These are phyloP conservation scores for Poa annua DNA, from an alignment of 176 grass and related monocot species.

Conservation along the genomic window DNA sequence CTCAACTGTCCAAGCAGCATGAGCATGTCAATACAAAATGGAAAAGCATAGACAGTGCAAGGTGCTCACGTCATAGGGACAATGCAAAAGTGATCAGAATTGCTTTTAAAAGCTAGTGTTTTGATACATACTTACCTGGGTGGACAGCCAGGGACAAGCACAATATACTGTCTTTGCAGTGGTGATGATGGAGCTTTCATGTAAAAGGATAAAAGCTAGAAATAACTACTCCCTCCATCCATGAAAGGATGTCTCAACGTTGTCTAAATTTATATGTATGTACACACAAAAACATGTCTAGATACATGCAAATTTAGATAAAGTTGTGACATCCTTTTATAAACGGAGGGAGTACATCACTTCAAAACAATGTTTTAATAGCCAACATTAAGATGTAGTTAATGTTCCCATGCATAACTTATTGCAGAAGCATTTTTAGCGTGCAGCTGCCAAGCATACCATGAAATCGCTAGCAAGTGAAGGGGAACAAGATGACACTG, in stretches of 20 bases:
- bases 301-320: too few relatives aligned
- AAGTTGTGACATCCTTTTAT: too few relatives aligned
- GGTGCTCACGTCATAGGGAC: constrained; percentile 38
- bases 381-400: not conserved
- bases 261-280: too few relatives aligned
- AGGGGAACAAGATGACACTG: not conserved
- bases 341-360: too few relatives aligned
- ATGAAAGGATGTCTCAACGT: too few relatives aligned
- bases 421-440: constrained; percentile 13
- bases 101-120: constrained; percentile 41
- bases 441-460: not conserved
- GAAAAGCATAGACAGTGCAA: constrained; percentile 33
- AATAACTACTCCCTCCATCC: too few relatives aligned
- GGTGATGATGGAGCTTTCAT: constrained; percentile 33
- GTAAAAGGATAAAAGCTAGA: constrained; percentile 32
- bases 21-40: constrained; percentile 44
- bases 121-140: constrained; percentile 41
- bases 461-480: constrained; percentile 2
- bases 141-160: not conserved
- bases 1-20: constrained; percentile 40
- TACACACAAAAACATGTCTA: too few relatives aligned
- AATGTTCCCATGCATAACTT: not conserved
- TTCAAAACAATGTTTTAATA: constrained; percentile 23
- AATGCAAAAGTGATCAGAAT: constrained; percentile 24
- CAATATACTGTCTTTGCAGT: constrained; percentile 28